Base-by-base conservation (phyloP, 768 basidiomycete genomes). In the Kwoniella sp. region DNA sequence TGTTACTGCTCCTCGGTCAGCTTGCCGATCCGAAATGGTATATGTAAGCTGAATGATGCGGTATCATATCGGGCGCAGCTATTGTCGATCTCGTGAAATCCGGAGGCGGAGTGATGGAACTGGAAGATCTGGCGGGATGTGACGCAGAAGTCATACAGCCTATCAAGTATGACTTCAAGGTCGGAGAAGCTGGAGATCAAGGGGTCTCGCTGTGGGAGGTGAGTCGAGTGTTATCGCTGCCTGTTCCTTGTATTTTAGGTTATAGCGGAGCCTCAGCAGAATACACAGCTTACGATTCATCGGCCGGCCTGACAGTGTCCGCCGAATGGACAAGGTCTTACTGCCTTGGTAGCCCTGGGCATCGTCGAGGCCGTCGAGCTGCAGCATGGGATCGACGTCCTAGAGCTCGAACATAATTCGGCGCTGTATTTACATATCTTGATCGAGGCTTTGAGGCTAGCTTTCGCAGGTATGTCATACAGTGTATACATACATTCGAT, bases 271-370 rank as follows among this genome's bases (percentile, higher is more conserved):
- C 22, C 10, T 47, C 26, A 49, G 26, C 22, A 29, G 17, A n/a
- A n/a, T n/a, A n/a, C n/a, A n/a, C n/a, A n/a, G n/a, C n/a, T n/a
- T n/a, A n/a, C n/a, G n/a, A n/a, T 7, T 21, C 24, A 50, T 50
- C 1, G n/a, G n/a, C n/a, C n/a, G n/a, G n/a, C 27, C 17, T 44
- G 40, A 1, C 59, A 92, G 91, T 95, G 92, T 72, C 95, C 94
- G 8, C 95, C 95, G 0, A 98, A 96, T 77, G 93, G 95, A 9
- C 94, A 97, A 85, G 95, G 94, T n/a, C 85, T 99, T 46, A 95
- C 94, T 4, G 91, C 96, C 0, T 84, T 98, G 8, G 82, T 99
- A 29, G 92, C 94, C 13, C 85, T 98, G 22, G 96, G 96, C 1
- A 91, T 99, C 63, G 82, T 99, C 53, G 95, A 98, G 70, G 86